phyloP scores from a whole-genome alignment of 1,284 basidiomycete genomes.

The Coniferiporia sulphurascens region DNA sequence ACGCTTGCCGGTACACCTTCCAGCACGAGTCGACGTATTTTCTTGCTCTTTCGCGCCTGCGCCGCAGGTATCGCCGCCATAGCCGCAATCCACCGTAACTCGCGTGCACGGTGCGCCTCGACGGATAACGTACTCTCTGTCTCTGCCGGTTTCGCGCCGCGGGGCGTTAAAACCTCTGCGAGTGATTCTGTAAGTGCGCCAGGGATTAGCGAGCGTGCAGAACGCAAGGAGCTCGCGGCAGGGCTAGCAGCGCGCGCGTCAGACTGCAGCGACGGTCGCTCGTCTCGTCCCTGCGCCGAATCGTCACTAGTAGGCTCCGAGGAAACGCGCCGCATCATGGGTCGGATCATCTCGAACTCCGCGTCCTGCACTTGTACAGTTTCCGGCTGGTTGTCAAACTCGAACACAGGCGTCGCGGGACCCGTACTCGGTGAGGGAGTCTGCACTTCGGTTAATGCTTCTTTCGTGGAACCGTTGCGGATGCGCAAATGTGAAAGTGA shows the following conservation, averaged over 20 bases:
- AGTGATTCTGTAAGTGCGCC: conserved; percentile 7
- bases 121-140: conserved; percentile 28
- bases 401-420: conserved; percentile 22
- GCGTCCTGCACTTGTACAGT: conserved; percentile 69
- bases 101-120: conserved; percentile 71
- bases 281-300: conserved; percentile 22
- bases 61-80: conserved; percentile 59
- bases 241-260: conserved; percentile 27
- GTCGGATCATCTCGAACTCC: conserved; percentile 73
- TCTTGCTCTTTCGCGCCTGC: conserved; percentile 76
- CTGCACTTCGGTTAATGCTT: conserved; percentile 32
- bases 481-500: conserved; percentile 53
- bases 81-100: conserved; percentile 69
- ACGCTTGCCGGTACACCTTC: conserved; percentile 84
- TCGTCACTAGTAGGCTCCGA: conserved; percentile 44
- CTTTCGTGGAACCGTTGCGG: conserved; percentile 26
- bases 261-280: conserved; percentile 30
- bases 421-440: conserved; percentile 23
- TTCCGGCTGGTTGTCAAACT: conserved; percentile 33
- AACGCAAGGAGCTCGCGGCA: conserved; percentile 20
- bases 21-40: conserved; percentile 73
- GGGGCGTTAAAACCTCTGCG: conserved; percentile 5
- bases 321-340: conserved; percentile 41
- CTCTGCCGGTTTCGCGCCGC: conserved; percentile 10
- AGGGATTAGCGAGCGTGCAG: conserved; percentile 13